phyloP scores from a whole-genome alignment of 1,284 basidiomycete species.

The Marasmius oreades region DNA sequence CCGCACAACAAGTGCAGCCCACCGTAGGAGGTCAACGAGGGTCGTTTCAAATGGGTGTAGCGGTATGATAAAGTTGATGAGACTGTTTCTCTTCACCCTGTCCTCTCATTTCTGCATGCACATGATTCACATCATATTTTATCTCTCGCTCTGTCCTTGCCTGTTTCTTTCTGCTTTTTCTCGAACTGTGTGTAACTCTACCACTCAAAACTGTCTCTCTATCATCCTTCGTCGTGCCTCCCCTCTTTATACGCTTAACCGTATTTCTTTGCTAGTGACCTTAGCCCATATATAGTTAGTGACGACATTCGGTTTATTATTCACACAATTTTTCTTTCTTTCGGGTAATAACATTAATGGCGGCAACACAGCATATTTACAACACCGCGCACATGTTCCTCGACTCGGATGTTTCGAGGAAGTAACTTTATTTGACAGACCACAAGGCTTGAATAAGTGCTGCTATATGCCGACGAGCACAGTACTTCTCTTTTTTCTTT shows the following conservation, averaged over 20 bases:
- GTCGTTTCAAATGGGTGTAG: conserved; percentile 42
- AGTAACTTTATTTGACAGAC: too few relatives aligned
- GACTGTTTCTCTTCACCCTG: conserved; percentile 8
- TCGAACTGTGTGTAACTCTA: conserved; percentile 35
- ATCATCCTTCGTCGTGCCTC: conserved; percentile 7
- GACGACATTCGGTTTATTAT: conserved; percentile 3
- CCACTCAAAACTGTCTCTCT: conserved; percentile 18
- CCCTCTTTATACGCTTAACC: conserved; percentile 22
- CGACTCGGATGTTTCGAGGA: too few relatives aligned
- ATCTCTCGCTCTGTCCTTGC: conserved; percentile 5
- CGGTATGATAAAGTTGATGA: conserved; percentile 13
- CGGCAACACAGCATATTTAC: too few relatives aligned
- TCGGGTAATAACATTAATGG: background rate
- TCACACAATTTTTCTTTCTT: conserved; percentile 8
- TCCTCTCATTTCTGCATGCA: conserved; percentile 16
- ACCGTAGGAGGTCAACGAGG: conserved; percentile 30
- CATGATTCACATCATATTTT: conserved; percentile 14
- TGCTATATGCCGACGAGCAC: too few relatives aligned
- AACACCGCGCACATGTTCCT: too few relatives aligned
- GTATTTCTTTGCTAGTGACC: conserved; percentile 16
- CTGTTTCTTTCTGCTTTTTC: conserved; percentile 13
- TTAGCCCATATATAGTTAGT: background rate
- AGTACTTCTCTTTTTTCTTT: too few relatives aligned
- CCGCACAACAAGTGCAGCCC: conserved; percentile 9
- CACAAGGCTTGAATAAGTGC: too few relatives aligned